Percentiles rank a stretch among this genome's conserved stretches.
These are phyloP conservation scores for Macadamia tetraphylla DNA, from an alignment of 164 flowering plant genomes.

Conservation along the genomic window DNA sequence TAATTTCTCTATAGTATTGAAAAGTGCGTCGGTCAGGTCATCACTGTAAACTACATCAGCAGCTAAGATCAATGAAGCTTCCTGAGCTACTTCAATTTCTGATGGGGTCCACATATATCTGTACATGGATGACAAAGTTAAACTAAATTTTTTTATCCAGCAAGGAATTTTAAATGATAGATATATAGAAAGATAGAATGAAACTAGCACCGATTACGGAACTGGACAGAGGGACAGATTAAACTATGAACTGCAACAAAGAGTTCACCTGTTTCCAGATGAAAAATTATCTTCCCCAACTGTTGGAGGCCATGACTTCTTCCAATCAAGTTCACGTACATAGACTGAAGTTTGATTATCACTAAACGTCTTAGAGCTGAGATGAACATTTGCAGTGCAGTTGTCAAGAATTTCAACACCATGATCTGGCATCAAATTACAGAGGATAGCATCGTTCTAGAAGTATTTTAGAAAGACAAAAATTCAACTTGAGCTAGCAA, in stretches of 20 bases:
- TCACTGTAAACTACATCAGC: conserved; percentile 94
- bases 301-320: conserved; percentile 63
- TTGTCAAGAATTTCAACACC: conserved; percentile 65
- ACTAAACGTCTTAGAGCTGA: conserved; percentile 44
- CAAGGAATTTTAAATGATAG: background rate
- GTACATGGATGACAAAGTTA: conserved; percentile 10
- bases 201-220: background rate
- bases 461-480: background rate
- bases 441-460: conserved; percentile 4
- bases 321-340: conserved; percentile 90
- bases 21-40: conserved; percentile 74
- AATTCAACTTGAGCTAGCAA: background rate
- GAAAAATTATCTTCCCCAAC: conserved; percentile 12
- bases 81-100: conserved; percentile 58
- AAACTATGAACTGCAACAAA: conserved; percentile 1
- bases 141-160: background rate
- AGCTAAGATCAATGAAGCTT: conserved; percentile 73
- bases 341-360: conserved; percentile 33
- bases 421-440: conserved; percentile 37
- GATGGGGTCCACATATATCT: conserved; percentile 55
- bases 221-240: background rate
- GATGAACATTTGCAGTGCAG: conserved; percentile 59
- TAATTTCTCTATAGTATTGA: conserved; percentile 42
- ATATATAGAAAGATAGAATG: background rate
- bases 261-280: conserved; percentile 30